Evolutionary conservation across 2,329 filamentous ascomycete genomes (phyloP), one percentile per base, ranked within the genome.

Genomic region (Stylonectria norvegica): DNA sequence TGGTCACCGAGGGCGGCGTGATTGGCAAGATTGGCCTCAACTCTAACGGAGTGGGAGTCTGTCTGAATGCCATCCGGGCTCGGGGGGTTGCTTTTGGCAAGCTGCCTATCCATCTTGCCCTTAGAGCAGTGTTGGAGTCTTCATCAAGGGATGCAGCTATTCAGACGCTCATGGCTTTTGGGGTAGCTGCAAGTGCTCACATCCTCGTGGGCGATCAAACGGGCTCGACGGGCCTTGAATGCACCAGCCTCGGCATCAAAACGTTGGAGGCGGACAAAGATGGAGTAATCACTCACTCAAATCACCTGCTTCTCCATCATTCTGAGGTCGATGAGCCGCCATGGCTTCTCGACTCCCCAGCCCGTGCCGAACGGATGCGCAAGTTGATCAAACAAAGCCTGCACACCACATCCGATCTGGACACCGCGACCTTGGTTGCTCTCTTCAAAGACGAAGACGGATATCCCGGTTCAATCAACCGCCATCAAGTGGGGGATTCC

Each of bases 21-120:
- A 72, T 85, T 22, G 80, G 79, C 11, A 85, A 85, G 58, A 83
- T 85, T 16, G 81, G 81, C 0, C 66, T 84, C 49, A 85, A 85
- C 52, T 65, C 63, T 12, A 53, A 58, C 0, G 78, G 79, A 1
- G 76, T 85, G 0, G 80, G 78, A 0, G 72, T 74, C 0, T 75
- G 73, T 30, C 64, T 84, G 7, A 85, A 85, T 45, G 81, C 80
- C 1, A 79, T 85, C 44, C 69, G 71, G 27, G 76, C 76, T 4
- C 67, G 69, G 2, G 78, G 78, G 1, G 70, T 81, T 34, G 68
- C 79, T 50, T 34, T 23, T 1, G 34, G 31, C 1, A 71, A 69
- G 6, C 50, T 83, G 3, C 80, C 81, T 0, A 73, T 80, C n/a
- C 81, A 85, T 52, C 63, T 85, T 5, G 78, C 76, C 0, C 65